These are phyloP conservation scores for Colletotrichum sp. DNA, from an alignment of 2,329 filamentous ascomycete species.

Conservation along the genomic window DNA sequence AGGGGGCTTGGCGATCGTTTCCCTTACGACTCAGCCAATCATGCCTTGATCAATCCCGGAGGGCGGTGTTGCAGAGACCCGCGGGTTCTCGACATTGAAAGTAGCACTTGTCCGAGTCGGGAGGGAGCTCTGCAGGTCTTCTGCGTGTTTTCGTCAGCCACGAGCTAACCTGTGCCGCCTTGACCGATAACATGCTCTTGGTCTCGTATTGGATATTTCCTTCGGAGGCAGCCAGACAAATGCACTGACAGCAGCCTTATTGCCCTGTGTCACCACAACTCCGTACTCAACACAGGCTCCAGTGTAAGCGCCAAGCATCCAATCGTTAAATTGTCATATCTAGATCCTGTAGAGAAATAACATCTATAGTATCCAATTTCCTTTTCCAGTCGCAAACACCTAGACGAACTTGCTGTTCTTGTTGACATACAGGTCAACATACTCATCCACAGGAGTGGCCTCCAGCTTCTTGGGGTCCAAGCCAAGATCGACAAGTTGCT, in stretches of 20 bases:
- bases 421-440: constrained; percentile 81
- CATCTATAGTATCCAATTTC: constrained; percentile 8
- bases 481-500: constrained; percentile 82
- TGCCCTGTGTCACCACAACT: not conserved
- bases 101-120: constrained; percentile 7
- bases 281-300: not conserved
- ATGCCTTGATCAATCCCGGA: not conserved
- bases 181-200: not conserved
- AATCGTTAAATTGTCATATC: not conserved
- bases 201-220: not conserved
- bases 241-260: not conserved
- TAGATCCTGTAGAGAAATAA: not conserved
- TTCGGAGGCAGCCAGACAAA: not conserved
- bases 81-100: not conserved
- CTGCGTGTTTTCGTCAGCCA: constrained; percentile 5
- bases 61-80: not conserved
- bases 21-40: constrained; percentile 11
- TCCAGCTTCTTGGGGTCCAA: constrained; percentile 78
- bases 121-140: not conserved
- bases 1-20: constrained; percentile 15
- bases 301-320: not conserved
- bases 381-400: not conserved
- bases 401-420: constrained; percentile 66
- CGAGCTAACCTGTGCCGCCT: not conserved
- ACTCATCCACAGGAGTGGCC: constrained; percentile 84